Percentiles rank a stretch among this genome's conserved stretches.
These are phyloP conservation scores for Lithohypha guttulata DNA, from an alignment of 2,329 filamentous ascomycete genomes.

Conservation along the genomic window DNA sequence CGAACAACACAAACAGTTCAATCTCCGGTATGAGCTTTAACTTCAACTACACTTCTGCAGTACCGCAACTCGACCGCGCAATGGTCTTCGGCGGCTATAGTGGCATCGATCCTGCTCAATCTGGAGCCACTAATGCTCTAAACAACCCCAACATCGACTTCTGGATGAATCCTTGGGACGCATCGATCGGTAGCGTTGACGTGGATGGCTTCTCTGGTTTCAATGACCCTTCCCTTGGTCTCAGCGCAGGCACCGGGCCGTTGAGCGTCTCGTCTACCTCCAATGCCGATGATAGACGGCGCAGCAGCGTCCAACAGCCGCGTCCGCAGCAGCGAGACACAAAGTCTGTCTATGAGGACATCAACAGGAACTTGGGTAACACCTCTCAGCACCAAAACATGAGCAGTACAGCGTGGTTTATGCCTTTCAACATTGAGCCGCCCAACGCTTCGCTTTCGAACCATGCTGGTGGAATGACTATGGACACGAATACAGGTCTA, in stretches of 20 bases:
- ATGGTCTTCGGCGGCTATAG: conserved; percentile 65
- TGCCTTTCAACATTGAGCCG: conserved; percentile 85
- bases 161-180: conserved; percentile 26
- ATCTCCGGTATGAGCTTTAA: conserved; percentile 30
- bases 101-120: conserved; percentile 36
- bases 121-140: conserved; percentile 24
- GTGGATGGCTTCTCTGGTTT: conserved; percentile 26
- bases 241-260: conserved; percentile 11
- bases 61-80: conserved; percentile 64
- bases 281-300: background rate
- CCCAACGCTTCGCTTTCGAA: no score
- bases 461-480: background rate
- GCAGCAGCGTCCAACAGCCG: background rate
- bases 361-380: background rate
- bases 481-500: background rate
- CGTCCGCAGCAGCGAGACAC: background rate
- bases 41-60: conserved; percentile 25
- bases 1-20: conserved; percentile 24
- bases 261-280: background rate
- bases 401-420: conserved; percentile 60
- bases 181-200: conserved; percentile 28
- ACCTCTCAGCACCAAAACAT: conserved; percentile 4
- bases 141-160: conserved; percentile 23
- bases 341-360: background rate
- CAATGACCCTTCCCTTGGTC: conserved; percentile 30